Evolutionary conservation across 768 basidiomycete species (phyloP).

Genomic region (Lactarius evosmus): DNA sequence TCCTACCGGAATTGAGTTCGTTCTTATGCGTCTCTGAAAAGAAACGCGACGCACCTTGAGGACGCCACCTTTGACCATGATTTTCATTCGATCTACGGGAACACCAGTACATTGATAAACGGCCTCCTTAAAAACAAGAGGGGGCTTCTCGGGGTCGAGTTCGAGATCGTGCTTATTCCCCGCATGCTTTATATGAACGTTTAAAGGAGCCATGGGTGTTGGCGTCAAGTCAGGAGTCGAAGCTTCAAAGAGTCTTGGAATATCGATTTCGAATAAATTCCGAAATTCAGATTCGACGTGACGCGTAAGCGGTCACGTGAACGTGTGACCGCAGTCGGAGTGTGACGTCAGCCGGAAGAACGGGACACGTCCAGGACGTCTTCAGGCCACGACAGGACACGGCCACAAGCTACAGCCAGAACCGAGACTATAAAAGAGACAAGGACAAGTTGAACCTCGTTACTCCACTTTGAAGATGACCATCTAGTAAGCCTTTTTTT

Average conservation of each 20-base stretch:
- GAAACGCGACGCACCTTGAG: slow-evolving; percentile 63
- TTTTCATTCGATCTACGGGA: slow-evolving; percentile 90
- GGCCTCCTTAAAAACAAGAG: slow-evolving; percentile 74
- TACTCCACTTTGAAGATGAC: slow-evolving; percentile 39
- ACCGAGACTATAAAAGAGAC: background rate
- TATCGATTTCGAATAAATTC: background rate
- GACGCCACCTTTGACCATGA: slow-evolving; percentile 91
- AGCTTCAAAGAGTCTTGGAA: background rate
- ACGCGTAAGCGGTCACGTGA: slow-evolving; percentile 24
- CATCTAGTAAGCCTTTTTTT: slow-evolving; percentile 41
- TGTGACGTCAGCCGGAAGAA: slow-evolving; percentile 24
- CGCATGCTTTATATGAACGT: slow-evolving; percentile 87
- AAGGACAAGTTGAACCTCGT: background rate
- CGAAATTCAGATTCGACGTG: background rate
- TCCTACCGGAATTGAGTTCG: slow-evolving; percentile 47
- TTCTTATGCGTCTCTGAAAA: background rate
- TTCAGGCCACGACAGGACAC: background rate
- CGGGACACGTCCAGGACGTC: no score
- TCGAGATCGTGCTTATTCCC: slow-evolving; percentile 72
- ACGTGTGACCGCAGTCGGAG: background rate
- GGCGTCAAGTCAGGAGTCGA: slow-evolving; percentile 4
- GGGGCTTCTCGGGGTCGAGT: slow-evolving; percentile 70
- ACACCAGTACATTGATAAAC: slow-evolving; percentile 83
- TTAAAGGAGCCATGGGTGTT: slow-evolving; percentile 55
- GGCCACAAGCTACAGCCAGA: background rate